Evolutionary conservation across 495 filamentous ascomycete genomes (phyloP).

Genomic region (Cudoniella acicularis): DNA sequence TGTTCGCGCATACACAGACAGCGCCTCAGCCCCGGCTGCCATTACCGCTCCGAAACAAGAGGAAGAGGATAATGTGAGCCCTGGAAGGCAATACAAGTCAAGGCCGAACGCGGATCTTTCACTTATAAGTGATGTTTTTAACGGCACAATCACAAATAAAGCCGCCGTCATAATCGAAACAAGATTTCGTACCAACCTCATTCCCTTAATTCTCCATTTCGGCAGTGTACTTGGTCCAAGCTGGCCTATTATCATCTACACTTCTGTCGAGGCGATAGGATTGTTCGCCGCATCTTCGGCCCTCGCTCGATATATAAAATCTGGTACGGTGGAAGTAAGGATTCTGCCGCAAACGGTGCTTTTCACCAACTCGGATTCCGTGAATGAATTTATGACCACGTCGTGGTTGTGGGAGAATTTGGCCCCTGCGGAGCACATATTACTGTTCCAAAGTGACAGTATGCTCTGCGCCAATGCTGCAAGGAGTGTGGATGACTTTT

Average conservation of each 20-base stretch:
- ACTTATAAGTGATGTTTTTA: not conserved
- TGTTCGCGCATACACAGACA: not conserved
- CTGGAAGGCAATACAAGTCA: not conserved
- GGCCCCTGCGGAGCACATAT: conserved; percentile 25
- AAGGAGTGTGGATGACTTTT: conserved; percentile 28
- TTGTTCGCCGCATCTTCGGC: conserved; percentile 18
- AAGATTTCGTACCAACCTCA: conserved; percentile 16
- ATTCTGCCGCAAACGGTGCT: conserved; percentile 18
- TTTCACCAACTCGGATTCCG: conserved; percentile 20
- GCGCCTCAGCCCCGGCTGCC: not conserved
- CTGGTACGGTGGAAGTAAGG: conserved; percentile 9
- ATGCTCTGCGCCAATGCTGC: conserved; percentile 30
- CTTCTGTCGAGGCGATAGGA: conserved; percentile 15
- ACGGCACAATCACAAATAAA: conserved; percentile 15
- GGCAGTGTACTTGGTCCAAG: conserved; percentile 26
- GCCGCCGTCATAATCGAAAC: conserved; percentile 24
- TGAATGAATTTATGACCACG: conserved; percentile 17
- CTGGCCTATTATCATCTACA: conserved; percentile 32
- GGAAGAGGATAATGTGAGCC: not conserved
- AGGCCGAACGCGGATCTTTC: not conserved
- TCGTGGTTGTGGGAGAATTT: conserved; percentile 31
- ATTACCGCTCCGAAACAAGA: not conserved
- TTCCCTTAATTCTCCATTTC: conserved; percentile 30
- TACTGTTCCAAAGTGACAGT: conserved; percentile 33
- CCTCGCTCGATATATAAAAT: conserved; percentile 11